Percentiles rank a stretch among this genome's conserved stretches.
phyloP scores from a whole-genome alignment of 345 rosid genomes.

The Eucalyptus marginata region DNA sequence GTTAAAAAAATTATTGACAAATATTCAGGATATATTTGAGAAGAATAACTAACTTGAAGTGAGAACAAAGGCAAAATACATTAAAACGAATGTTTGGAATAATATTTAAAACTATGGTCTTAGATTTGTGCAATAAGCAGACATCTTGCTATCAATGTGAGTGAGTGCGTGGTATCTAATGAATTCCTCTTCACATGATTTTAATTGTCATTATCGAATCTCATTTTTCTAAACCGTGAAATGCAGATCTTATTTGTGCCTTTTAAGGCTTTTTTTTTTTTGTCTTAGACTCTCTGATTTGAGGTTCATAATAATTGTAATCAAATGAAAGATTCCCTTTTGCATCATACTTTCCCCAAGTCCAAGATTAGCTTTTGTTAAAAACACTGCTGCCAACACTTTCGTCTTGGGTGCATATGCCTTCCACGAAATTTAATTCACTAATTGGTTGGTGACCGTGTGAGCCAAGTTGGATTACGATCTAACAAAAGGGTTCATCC shows the following conservation, averaged over 20 bases:
- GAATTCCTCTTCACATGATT: not conserved
- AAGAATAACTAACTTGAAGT: not conserved
- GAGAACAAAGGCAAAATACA: not conserved
- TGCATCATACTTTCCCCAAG: not conserved
- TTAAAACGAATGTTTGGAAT: not conserved
- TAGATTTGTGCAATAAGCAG: fast-evolving
- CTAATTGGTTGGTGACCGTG: not conserved
- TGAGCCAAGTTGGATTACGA: not conserved
- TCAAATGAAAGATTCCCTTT: not conserved
- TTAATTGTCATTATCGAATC: not conserved
- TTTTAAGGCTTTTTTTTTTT: not conserved
- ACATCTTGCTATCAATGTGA: fast-evolving
- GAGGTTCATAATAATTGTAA: not conserved
- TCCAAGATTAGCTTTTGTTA: not conserved
- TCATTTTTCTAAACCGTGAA: not conserved
- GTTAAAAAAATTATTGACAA: not conserved
- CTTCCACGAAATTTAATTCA: not conserved
- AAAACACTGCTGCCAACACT: not conserved
- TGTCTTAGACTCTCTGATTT: not conserved
- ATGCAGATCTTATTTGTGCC: not conserved
- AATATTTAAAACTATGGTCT: fast-evolving
- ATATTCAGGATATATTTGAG: not conserved
- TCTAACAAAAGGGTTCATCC: not conserved
- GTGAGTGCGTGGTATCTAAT: not conserved
- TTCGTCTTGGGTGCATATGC: not conserved